Conservation (phyloP, 2,329 filamentous ascomycete genomes). For the Neonectria punicea region DNA sequence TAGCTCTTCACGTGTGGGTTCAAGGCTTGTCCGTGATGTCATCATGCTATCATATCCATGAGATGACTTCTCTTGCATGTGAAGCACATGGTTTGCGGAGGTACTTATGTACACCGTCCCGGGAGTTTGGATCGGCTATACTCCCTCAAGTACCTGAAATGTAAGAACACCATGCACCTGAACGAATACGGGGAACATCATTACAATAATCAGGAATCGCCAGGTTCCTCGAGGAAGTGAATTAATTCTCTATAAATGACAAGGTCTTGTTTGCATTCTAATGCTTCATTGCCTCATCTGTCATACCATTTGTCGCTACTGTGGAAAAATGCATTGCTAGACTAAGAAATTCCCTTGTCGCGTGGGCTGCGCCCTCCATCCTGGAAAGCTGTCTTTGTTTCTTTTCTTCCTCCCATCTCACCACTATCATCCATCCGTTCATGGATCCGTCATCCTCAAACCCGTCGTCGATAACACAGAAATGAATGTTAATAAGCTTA, state of each 20-base stretch:
- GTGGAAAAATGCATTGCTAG: slow-evolving; percentile 22
- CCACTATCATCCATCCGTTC: background rate
- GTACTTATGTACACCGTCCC: background rate
- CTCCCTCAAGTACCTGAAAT: background rate
- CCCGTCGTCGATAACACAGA: slow-evolving; percentile 27
- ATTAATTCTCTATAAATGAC: slow-evolving; percentile 16
- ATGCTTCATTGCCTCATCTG: slow-evolving; percentile 10
- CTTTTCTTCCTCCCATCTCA: slow-evolving; percentile 5
- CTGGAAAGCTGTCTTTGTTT: slow-evolving; percentile 23
- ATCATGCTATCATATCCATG: slow-evolving; percentile 15
- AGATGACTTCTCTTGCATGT: background rate
- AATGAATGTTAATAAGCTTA: slow-evolving; percentile 28
- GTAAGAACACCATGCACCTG: background rate
- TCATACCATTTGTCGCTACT: slow-evolving; percentile 22
- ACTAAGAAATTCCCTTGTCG: slow-evolving; percentile 18
- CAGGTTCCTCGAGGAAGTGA: background rate
- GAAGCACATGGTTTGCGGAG: background rate
- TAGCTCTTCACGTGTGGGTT: background rate
- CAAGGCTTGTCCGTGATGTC: slow-evolving; percentile 27
- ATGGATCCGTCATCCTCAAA: slow-evolving; percentile 5
- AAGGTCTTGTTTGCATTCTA: slow-evolving; percentile 3
- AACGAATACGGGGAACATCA: background rate
- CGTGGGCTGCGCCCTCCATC: slow-evolving; percentile 24
- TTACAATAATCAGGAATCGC: background rate
- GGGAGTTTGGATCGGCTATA: background rate